Percentiles rank a stretch among this genome's conserved stretches.
These are phyloP conservation scores for Abelmoschus esculentus DNA, from an alignment of 345 rosid species.

Conservation along the genomic window DNA sequence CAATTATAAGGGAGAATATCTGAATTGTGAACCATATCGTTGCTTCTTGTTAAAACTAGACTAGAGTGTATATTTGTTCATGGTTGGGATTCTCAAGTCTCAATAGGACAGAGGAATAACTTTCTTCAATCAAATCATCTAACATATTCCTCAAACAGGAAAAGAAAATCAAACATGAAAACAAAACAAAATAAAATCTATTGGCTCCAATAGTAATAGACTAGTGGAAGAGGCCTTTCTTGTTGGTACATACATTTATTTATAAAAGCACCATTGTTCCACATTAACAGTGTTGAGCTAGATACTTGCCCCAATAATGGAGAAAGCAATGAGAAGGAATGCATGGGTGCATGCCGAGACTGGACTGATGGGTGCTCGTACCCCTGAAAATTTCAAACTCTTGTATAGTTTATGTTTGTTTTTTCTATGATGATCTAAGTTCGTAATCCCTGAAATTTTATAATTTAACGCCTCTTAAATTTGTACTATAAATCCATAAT, in stretches of 20 bases:
- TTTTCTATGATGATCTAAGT: no score
- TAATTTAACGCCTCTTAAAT: no score
- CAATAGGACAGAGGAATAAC: background rate
- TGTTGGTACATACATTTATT: background rate
- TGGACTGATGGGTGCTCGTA: no score
- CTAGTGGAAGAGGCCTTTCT: background rate
- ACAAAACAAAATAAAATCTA: no score
- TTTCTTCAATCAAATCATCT: background rate
- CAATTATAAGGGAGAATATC: background rate
- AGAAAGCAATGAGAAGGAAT: background rate
- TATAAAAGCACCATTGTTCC: background rate
- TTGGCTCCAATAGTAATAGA: background rate
- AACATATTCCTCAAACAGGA: background rate
- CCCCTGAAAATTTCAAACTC: no score
- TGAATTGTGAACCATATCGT: background rate
- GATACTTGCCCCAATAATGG: background rate
- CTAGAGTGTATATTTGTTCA: background rate
- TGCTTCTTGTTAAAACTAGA: background rate
- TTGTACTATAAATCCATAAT: no score
- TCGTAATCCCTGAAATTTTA: no score
- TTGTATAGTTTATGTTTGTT: no score
- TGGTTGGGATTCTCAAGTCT: background rate
- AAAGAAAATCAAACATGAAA: background rate
- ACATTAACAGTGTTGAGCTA: background rate
- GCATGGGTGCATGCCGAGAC: background rate